Conservation (phyloP, 306 rosid genomes). For the Mimosa pudica region DNA sequence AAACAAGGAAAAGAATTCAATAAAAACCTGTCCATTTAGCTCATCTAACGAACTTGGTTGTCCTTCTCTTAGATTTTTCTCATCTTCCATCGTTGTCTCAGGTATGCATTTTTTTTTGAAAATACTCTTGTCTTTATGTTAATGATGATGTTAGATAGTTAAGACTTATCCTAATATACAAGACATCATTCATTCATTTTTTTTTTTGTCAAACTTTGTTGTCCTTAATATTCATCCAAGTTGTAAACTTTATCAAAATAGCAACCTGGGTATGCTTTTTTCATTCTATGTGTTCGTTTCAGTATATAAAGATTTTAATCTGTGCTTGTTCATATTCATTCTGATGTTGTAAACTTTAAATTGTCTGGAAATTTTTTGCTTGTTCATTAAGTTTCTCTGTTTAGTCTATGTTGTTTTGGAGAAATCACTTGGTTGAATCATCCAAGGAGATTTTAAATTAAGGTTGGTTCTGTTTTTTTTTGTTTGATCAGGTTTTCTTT, state of each 20-base stretch:
- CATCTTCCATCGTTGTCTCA: conserved; percentile 50
- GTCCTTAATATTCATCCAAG: conserved; percentile 8
- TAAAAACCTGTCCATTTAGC: conserved; percentile 14
- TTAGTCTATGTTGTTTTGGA: neutral
- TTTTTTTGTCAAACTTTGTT: conserved; percentile 27
- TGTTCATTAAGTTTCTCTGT: conserved; percentile 3
- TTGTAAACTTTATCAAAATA: conserved; percentile 31
- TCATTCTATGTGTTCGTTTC: conserved; percentile 2
- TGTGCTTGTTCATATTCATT: neutral
- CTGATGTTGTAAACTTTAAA: conserved; percentile 17
- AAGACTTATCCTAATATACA: conserved; percentile 11
- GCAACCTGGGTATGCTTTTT: conserved; percentile 43
- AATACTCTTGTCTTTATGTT: conserved; percentile 25
- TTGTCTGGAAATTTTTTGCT: neutral
- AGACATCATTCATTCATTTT: conserved; percentile 7
- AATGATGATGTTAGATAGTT: neutral
- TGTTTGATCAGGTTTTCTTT: conserved; percentile 34
- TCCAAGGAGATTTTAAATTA: conserved; percentile 33
- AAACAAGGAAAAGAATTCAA: neutral
- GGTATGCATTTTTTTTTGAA: conserved; percentile 33
- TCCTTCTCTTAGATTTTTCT: conserved; percentile 21
- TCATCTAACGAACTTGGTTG: conserved; percentile 29
- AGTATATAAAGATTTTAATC: conserved; percentile 19
- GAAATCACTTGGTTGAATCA: conserved; percentile 14
- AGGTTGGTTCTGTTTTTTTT: conserved; percentile 36